These are phyloP conservation scores for Macroventuria anomochaeta DNA, from an alignment of 2,329 filamentous ascomycete genomes.

Conservation along the genomic window DNA sequence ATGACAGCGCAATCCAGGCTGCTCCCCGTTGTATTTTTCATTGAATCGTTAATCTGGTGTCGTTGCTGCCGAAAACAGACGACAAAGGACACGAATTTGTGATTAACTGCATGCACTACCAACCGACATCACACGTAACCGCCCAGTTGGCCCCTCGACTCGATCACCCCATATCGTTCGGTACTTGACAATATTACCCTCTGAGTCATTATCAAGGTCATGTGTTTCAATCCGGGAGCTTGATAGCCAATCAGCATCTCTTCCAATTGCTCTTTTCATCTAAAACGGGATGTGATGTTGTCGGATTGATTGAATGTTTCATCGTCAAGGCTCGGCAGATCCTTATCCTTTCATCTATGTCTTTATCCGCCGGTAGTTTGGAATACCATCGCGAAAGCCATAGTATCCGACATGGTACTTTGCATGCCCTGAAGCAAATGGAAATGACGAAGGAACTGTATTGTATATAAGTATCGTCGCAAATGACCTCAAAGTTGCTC, in stretches of 20 bases:
- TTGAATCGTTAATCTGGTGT: too few relatives aligned
- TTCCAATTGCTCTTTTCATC: not conserved
- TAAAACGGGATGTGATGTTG: not conserved
- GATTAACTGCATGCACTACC: too few relatives aligned
- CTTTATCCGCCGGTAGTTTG: constrained; percentile 33
- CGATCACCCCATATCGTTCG: not conserved
- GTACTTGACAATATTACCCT: not conserved
- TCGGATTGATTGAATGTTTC: constrained; percentile 22
- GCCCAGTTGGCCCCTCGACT: not conserved
- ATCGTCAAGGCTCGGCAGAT: constrained; percentile 16
- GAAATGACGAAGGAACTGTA: not conserved
- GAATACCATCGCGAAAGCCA: constrained; percentile 1
- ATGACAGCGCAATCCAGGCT: too few relatives aligned
- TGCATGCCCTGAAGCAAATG: constrained; percentile 1
- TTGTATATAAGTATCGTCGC: constrained; percentile 17
- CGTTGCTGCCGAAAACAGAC: too few relatives aligned
- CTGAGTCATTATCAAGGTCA: not conserved
- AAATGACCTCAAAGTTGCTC: constrained; percentile 6
- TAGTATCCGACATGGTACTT: not conserved
- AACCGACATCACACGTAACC: not conserved
- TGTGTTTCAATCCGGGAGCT: not conserved
- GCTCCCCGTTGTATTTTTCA: too few relatives aligned
- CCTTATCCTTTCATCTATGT: constrained; percentile 11
- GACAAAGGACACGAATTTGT: too few relatives aligned
- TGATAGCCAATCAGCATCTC: not conserved